Conservation (phyloP, 2,329 filamentous ascomycete species). For the Epicoccum sorghinum region DNA sequence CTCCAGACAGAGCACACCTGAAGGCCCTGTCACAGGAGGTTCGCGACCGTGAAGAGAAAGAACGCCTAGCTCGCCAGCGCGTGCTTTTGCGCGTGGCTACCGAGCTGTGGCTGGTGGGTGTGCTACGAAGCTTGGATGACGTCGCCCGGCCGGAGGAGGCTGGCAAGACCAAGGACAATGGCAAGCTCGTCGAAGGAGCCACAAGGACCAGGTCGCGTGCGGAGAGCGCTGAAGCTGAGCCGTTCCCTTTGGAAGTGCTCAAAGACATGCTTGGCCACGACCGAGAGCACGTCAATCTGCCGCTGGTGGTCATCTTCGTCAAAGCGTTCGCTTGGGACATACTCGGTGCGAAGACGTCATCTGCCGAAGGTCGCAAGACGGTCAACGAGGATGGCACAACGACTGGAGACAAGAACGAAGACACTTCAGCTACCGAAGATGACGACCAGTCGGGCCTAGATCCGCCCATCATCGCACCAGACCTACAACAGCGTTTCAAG, state of each 20-base stretch:
- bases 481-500: constrained; percentile 83
- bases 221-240: constrained; percentile 76
- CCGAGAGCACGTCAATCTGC: constrained; percentile 87
- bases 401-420: constrained; percentile 60
- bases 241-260: constrained; percentile 94
- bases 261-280: constrained; percentile 96
- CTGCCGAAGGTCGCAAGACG: constrained; percentile 79
- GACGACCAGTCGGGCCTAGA: constrained; percentile 64
- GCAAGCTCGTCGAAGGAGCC: constrained; percentile 60
- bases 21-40: constrained; percentile 81
- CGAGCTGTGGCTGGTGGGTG: constrained; percentile 92
- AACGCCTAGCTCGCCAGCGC: constrained; percentile 84
- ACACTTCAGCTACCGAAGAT: constrained; percentile 59
- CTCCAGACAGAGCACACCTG: constrained; percentile 82
- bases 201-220: constrained; percentile 67
- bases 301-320: constrained; percentile 91
- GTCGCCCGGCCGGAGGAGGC: constrained; percentile 68
- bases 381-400: constrained; percentile 81
- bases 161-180: constrained; percentile 64
- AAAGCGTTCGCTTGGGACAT: constrained; percentile 98
- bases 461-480: constrained; percentile 73
- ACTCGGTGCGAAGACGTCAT: constrained; percentile 74
- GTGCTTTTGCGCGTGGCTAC: constrained; percentile 88
- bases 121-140: constrained; percentile 80
- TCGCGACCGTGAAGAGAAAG: constrained; percentile 94